Percentiles rank a stretch among this genome's conserved stretches.
phyloP scores from a whole-genome alignment of 2,329 filamentous ascomycete genomes.

The Aspergillus sp. region DNA sequence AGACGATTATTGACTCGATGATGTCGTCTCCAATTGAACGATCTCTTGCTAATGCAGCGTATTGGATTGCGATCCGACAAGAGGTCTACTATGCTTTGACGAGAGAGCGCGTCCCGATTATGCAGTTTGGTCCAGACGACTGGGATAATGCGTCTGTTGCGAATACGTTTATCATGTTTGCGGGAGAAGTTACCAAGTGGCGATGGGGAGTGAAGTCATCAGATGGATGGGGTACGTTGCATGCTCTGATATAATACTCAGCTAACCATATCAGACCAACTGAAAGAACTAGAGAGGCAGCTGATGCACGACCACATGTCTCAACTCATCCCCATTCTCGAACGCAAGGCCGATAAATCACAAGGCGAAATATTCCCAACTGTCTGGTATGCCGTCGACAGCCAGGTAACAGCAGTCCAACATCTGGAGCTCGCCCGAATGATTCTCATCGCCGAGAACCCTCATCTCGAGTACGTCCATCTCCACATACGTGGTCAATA shows the following conservation, averaged over 20 bases:
- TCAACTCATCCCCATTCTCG: too few species aligned
- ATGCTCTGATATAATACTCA: too few species aligned
- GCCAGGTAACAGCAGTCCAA: constrained; percentile 6
- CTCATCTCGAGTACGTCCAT: too few species aligned
- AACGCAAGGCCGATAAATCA: too few species aligned
- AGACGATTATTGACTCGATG: constrained; percentile 18
- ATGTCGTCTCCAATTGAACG: constrained; percentile 11
- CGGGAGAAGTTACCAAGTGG: constrained; percentile 17
- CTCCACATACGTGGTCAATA: too few species aligned
- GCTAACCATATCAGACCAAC: too few species aligned
- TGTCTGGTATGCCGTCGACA: too few species aligned
- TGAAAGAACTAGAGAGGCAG: too few species aligned
- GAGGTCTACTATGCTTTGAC: constrained; percentile 20
- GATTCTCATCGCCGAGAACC: constrained; percentile 14
- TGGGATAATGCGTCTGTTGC: constrained; percentile 8
- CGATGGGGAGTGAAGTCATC: constrained; percentile 8
- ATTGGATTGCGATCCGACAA: constrained; percentile 21
- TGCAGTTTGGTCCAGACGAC: constrained; percentile 8
- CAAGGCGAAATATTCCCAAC: too few species aligned
- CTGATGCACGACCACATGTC: too few species aligned
- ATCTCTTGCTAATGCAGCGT: constrained; percentile 14
- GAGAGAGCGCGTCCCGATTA: constrained; percentile 9
- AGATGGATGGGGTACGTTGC: constrained; percentile 13
- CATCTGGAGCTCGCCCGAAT: constrained; percentile 16
- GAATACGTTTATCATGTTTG: constrained; percentile 13